Conservation (phyloP, 345 rosid species). For the Gossypium herbaceum region DNA sequence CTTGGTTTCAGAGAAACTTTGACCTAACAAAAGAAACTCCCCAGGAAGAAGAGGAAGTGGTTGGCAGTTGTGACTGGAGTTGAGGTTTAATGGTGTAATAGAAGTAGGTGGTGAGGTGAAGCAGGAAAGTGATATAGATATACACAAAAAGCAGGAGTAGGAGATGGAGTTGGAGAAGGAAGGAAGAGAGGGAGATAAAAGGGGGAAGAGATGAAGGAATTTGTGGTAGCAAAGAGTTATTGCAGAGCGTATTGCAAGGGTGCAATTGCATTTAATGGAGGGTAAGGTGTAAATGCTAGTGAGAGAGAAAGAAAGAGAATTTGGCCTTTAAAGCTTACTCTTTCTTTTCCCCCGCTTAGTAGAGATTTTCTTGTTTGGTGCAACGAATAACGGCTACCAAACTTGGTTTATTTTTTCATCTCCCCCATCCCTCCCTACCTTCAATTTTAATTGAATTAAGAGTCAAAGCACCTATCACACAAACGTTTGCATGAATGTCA, state of each 20-base stretch:
- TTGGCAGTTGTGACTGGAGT: not conserved
- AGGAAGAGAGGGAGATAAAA: not conserved
- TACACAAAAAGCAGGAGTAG: not conserved
- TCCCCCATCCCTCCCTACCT: not conserved
- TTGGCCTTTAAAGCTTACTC: constrained; percentile 15
- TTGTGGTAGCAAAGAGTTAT: constrained; percentile 48
- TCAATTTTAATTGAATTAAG: not conserved
- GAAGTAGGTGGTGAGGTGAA: not conserved
- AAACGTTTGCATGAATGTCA: too few relatives aligned
- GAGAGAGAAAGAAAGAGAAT: constrained; percentile 16
- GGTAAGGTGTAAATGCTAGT: constrained; percentile 38
- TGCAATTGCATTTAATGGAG: constrained; percentile 74
- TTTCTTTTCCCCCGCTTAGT: not conserved
- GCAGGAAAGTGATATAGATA: not conserved
- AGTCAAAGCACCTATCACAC: too few relatives aligned
- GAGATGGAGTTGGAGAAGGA: not conserved
- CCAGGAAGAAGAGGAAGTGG: not conserved
- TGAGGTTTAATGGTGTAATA: not conserved
- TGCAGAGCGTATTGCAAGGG: constrained; percentile 72
- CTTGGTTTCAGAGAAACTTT: not conserved
- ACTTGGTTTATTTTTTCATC: constrained; percentile 13
- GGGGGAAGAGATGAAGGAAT: constrained; percentile 21
- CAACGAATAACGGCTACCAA: constrained; percentile 56
- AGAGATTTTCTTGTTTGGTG: constrained; percentile 16
- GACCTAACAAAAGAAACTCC: not conserved